Base-by-base conservation (phyloP, 768 basidiomycete genomes). In the Podaxis sp. region DNA sequence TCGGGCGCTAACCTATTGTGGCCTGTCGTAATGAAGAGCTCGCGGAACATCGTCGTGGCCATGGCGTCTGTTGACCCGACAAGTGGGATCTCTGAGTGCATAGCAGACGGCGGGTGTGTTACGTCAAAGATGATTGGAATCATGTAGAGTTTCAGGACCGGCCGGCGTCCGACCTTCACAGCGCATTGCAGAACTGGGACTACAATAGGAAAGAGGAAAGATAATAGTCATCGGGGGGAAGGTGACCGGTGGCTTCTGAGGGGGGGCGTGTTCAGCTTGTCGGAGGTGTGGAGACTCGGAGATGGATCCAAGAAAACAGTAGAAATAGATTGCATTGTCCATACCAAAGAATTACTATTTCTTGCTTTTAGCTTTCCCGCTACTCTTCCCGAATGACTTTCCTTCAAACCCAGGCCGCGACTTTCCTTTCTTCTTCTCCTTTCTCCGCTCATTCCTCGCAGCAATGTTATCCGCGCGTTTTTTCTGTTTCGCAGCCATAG, bases 381-480 rank as follows among this genome's bases (percentile, higher is more conserved):
- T 56, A 28, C 61, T 50, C 48, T 62, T 62, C 12, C 61, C 61
- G 50, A 56, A 62, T 4, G 61, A 52, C 58, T 93, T 93, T 37
- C 93, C 93, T 72, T 95, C 93, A 69, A 95, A 95, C 1, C 93
- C 93, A 20, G 93, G 93, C 50, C 93, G 78, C 2, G 86, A 87
- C 71, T 88, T 87, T 52, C 74, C 73, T 71, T 84, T 85, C 84
- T 81, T 64, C 58, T 87, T 84, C 68, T 95, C 92, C 51, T 84
- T 84, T 72, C 83, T 82, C 37, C 89, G 81, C 72, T 98, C 95
- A 61, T 88, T 86, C 17, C 95, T 86, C 79, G 83, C 86, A 0
- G 93, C 90, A 68, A 98, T 91, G 69, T 99, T 98, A 68, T 96
- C 95, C 13, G 86, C 71, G 3, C 95, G 84, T 75, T 99, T 99